Evolutionary conservation across 2,329 filamentous ascomycete species (phyloP).

Genomic region (Ascochyta clinopodiicola): DNA sequence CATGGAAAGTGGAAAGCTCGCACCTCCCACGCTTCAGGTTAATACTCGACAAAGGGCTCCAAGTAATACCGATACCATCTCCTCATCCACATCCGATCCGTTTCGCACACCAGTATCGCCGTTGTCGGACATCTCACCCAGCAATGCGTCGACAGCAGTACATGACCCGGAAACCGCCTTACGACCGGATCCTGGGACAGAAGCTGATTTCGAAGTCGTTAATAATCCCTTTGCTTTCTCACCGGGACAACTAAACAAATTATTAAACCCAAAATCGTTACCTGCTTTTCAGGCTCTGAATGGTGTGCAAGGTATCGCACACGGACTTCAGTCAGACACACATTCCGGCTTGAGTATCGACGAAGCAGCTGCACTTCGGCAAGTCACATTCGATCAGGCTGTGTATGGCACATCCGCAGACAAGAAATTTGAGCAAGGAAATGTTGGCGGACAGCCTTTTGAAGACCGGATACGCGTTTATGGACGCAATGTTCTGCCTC

Average conservation of each 20-base stretch:
- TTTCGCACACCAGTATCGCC: slow-evolving; percentile 30
- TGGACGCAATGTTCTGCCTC: slow-evolving; percentile 67
- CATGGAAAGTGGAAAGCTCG: slow-evolving; percentile 36
- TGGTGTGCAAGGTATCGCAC: slow-evolving; percentile 60
- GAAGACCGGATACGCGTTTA: slow-evolving; percentile 67
- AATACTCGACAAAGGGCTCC: slow-evolving; percentile 34
- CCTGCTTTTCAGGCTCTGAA: slow-evolving; percentile 60
- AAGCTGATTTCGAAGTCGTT: slow-evolving; percentile 32
- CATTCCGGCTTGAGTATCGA: slow-evolving; percentile 59
- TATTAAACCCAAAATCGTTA: slow-evolving; percentile 59
- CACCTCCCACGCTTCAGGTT: slow-evolving; percentile 34
- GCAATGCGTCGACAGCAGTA: slow-evolving; percentile 33
- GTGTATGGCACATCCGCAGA: slow-evolving; percentile 43
- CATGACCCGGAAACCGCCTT: slow-evolving; percentile 39
- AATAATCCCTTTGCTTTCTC: slow-evolving; percentile 63
- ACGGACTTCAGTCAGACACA: slow-evolving; percentile 59
- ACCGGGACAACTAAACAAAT: slow-evolving; percentile 61
- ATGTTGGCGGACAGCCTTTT: slow-evolving; percentile 45
- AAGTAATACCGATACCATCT: slow-evolving; percentile 35
- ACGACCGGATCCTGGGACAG: slow-evolving; percentile 37
- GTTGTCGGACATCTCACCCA: slow-evolving; percentile 23
- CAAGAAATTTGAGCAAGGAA: slow-evolving; percentile 26
- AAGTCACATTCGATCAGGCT: slow-evolving; percentile 59
- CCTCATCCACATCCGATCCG: slow-evolving; percentile 33
- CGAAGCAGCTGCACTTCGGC: slow-evolving; percentile 56